phyloP scores from a whole-genome alignment of 768 basidiomycete species.

The Lepiota venenata region DNA sequence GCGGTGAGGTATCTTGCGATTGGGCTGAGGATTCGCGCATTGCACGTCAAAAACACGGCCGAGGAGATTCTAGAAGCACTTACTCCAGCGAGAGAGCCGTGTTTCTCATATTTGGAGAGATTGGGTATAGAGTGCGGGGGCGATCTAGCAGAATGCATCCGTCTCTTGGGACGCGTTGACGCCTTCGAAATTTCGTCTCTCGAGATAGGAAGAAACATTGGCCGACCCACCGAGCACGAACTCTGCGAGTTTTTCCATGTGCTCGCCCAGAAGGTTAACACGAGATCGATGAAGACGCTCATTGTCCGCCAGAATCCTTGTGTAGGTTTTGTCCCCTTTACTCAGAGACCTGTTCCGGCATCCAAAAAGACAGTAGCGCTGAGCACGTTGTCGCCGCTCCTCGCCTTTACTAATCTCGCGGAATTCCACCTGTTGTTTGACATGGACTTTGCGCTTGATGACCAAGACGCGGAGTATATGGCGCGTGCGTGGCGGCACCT shows the following conservation, averaged over 20 bases:
- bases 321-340: background rate
- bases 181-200: background rate
- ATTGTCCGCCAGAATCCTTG: background rate
- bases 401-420: background rate
- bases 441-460: background rate
- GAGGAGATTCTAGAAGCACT: background rate
- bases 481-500: slow-evolving; percentile 3
- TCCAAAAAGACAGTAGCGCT: background rate
- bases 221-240: background rate
- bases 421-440: background rate
- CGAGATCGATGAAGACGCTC: background rate
- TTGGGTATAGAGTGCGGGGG: background rate
- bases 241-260: background rate
- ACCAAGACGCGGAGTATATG: slow-evolving; percentile 1
- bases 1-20: slow-evolving; percentile 4
- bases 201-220: background rate
- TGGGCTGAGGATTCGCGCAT: background rate
- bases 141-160: background rate
- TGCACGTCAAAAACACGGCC: background rate
- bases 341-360: background rate
- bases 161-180: background rate
- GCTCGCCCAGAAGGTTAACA: background rate
- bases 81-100: background rate
- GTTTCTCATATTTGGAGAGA: slow-evolving; percentile 1
- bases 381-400: background rate